These are phyloP conservation scores for Fusarium nisikadoi DNA, from an alignment of 2,329 filamentous ascomycete species.

Conservation along the genomic window DNA sequence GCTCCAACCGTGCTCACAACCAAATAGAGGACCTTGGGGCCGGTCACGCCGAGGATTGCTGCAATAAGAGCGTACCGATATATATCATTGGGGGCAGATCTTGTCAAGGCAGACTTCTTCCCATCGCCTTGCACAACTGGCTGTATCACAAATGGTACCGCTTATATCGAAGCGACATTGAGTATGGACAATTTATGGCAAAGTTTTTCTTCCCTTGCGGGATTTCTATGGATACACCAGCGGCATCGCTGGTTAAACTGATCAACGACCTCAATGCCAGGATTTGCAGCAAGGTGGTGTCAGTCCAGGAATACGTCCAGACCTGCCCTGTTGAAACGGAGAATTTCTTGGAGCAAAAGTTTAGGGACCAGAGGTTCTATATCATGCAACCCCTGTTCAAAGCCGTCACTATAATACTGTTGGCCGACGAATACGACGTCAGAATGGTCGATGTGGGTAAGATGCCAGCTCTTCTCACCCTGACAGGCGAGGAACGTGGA, in stretches of 20 bases:
- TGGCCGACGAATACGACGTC: background rate
- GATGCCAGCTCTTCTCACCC: background rate
- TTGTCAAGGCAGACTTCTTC: background rate
- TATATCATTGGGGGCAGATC: background rate
- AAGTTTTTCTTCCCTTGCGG: background rate
- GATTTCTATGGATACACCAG: rapidly evolving
- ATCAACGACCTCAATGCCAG: background rate
- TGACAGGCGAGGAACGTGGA: background rate
- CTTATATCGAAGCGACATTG: background rate
- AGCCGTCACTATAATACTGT: background rate
- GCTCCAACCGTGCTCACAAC: background rate
- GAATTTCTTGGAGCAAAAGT: rapidly evolving
- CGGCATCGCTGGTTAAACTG: background rate
- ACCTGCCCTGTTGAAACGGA: rapidly evolving
- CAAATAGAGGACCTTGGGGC: background rate
- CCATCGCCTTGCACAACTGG: background rate
- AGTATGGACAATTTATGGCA: background rate
- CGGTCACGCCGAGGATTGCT: background rate
- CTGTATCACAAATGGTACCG: background rate
- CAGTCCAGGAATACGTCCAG: background rate
- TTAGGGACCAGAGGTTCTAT: background rate
- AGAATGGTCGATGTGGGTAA: background rate
- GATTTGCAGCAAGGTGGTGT: background rate
- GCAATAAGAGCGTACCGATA: background rate
- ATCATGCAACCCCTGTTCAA: background rate